phyloP scores from a whole-genome alignment of 129 eudicot species.

The Chrysanthemum makinoi region DNA sequence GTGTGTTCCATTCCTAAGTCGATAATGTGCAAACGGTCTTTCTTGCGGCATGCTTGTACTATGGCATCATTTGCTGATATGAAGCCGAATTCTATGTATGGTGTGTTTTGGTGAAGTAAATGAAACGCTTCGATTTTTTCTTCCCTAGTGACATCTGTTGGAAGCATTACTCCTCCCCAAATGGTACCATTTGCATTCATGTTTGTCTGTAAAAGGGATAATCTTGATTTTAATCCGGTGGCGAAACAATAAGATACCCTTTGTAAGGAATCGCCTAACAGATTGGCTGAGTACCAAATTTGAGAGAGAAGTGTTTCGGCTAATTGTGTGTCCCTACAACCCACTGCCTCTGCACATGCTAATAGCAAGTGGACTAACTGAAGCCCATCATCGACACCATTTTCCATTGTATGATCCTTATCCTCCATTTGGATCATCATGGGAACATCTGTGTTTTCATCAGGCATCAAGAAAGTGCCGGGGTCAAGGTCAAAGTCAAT shows the following conservation, averaged over 20 bases:
- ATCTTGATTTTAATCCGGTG: constrained; percentile 49
- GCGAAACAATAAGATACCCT: constrained; percentile 67
- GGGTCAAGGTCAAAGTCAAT: constrained; percentile 21
- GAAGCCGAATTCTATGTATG: constrained; percentile 53
- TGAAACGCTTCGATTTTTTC: constrained; percentile 53
- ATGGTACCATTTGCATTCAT: constrained; percentile 41
- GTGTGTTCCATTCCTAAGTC: constrained; percentile 66
- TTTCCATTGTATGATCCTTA: constrained; percentile 24
- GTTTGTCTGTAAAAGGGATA: constrained; percentile 42
- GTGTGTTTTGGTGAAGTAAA: constrained; percentile 60
- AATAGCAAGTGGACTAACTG: constrained; percentile 58
- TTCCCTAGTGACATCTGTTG: constrained; percentile 28
- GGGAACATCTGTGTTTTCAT: constrained; percentile 29
- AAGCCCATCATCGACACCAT: constrained; percentile 62
- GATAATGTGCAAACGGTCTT: constrained; percentile 44
- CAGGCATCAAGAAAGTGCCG: constrained; percentile 22
- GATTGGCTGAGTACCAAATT: constrained; percentile 51
- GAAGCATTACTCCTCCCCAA: constrained; percentile 6
- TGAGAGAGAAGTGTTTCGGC: constrained; percentile 52
- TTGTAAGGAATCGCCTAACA: constrained; percentile 62
- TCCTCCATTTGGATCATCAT: constrained; percentile 36
- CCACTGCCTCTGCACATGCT: constrained; percentile 83
- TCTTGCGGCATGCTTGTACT: constrained; percentile 40
- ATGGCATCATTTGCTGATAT: constrained; percentile 75
- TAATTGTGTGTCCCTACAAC: constrained; percentile 60